Evolutionary conservation across 192 early-diverging fungal genomes (phyloP).

Genomic region (Oehlia diaphana): DNA sequence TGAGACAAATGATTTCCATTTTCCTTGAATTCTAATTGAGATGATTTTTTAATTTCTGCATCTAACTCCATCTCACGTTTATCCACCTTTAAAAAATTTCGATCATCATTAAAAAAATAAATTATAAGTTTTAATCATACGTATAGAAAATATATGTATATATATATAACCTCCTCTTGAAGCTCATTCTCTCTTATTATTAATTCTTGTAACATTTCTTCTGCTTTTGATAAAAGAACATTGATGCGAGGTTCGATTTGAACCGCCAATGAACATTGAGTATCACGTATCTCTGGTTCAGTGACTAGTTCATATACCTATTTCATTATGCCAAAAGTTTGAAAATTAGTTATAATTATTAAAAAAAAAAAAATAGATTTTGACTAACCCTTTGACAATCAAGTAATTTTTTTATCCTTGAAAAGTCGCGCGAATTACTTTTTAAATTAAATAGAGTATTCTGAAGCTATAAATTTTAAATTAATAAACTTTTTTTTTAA

Average conservation of each 20-base stretch:
- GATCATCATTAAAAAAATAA: background rate
- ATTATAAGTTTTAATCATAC: background rate
- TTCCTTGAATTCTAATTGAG: background rate
- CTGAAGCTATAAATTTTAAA: conserved; percentile 9
- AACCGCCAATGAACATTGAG: conserved; percentile 8
- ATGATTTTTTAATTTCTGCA: background rate
- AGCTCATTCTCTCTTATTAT: conserved; percentile 1
- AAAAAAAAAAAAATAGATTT: background rate
- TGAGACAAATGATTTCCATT: background rate
- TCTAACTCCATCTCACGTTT: conserved; percentile 1
- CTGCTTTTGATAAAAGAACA: conserved; percentile 2
- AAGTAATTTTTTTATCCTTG: background rate
- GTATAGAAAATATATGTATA: background rate
- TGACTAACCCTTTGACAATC: conserved; percentile 3
- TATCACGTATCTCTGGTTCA: conserved; percentile 13
- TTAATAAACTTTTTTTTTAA: background rate
- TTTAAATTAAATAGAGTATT: background rate
- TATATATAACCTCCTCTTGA: conserved; percentile 8
- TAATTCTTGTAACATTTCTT: conserved; percentile 13
- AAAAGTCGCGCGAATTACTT: background rate
- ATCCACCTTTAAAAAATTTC: background rate
- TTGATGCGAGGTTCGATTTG: background rate
- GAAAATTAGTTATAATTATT: background rate
- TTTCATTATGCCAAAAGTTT: background rate
- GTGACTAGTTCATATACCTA: conserved; percentile 21